Percentiles rank a stretch among this genome's conserved stretches.
phyloP scores from a whole-genome alignment of 257 asterid genomes.

The Forsythia suspensa region DNA sequence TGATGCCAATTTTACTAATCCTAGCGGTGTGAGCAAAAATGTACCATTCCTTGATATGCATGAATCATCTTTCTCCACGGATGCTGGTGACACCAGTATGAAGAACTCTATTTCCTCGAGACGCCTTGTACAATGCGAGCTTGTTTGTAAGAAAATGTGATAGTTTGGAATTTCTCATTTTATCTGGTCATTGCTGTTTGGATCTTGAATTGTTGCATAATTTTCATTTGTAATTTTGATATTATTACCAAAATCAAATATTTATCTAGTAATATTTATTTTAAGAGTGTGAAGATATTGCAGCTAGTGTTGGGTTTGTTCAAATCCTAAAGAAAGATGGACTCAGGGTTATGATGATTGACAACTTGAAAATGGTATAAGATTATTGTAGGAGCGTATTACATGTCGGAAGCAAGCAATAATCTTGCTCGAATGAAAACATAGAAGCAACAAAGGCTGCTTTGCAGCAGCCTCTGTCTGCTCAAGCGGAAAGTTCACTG shows the following conservation, averaged over 20 bases:
- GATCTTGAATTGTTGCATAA: conserved; percentile 5
- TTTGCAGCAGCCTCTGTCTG: too few relatives aligned
- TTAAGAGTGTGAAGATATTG: neutral
- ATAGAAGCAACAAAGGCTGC: too few relatives aligned
- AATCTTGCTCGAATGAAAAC: too few relatives aligned
- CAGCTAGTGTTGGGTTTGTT: too few relatives aligned
- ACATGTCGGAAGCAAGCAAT: too few relatives aligned
- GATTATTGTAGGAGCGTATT: too few relatives aligned
- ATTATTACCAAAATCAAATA: neutral
- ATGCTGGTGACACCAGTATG: neutral
- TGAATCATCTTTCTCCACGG: neutral
- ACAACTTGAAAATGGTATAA: too few relatives aligned
- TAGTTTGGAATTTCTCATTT: neutral
- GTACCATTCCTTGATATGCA: neutral
- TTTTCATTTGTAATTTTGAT: neutral
- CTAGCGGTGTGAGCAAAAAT: neutral
- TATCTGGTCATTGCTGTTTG: neutral
- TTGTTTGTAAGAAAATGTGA: conserved; percentile 10
- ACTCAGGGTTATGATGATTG: too few relatives aligned
- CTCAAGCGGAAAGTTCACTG: too few relatives aligned
- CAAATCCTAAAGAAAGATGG: too few relatives aligned
- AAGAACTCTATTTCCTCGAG: neutral
- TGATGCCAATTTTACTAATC: conserved; percentile 5
- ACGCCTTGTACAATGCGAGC: neutral
- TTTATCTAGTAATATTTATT: neutral